Percentiles rank a stretch among this genome's conserved stretches.
These are phyloP conservation scores for Phytophthora megakarya DNA, from an alignment of 352 stramenopile genomes.

Conservation along the genomic window DNA sequence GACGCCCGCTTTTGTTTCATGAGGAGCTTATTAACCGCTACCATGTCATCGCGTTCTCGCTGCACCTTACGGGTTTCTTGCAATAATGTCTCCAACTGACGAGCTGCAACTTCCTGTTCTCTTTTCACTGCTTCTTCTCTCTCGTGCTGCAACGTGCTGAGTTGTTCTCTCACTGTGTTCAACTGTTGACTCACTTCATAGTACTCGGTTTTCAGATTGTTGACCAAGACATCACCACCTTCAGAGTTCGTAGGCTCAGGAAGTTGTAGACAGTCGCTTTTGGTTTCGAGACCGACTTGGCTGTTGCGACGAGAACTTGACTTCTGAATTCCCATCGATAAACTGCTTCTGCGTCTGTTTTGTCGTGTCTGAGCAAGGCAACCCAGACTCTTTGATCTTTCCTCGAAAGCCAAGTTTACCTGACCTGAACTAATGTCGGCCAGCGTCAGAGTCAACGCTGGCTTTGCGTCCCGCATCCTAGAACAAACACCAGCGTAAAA, in stretches of 20 bases:
- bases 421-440: slow-evolving; percentile 28
- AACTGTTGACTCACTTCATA: slow-evolving; percentile 41
- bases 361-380: slow-evolving; percentile 17
- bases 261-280: slow-evolving; percentile 31
- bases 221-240: slow-evolving; percentile 15
- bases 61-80: slow-evolving; percentile 37
- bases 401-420: slow-evolving; percentile 6
- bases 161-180: slow-evolving; percentile 24
- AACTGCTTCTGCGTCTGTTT: slow-evolving; percentile 31
- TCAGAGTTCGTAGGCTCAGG: slow-evolving; percentile 20
- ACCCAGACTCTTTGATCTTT: slow-evolving; percentile 28
- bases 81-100: slow-evolving; percentile 30
- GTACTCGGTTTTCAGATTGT: slow-evolving; percentile 39
- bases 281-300: slow-evolving; percentile 12
- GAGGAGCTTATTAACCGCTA: slow-evolving; percentile 44
- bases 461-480: slow-evolving; percentile 57
- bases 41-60: slow-evolving; percentile 44
- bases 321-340: slow-evolving; percentile 26
- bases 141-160: slow-evolving; percentile 20
- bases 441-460: slow-evolving; percentile 54
- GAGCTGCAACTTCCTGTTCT: slow-evolving; percentile 29
- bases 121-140: slow-evolving; percentile 14
- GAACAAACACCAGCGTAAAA: background rate
- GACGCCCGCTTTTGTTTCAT: slow-evolving; percentile 40
- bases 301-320: slow-evolving; percentile 24